These are phyloP conservation scores for Leucosporidium creatinivorum DNA, from an alignment of 768 basidiomycete genomes.

Conservation along the genomic window DNA sequence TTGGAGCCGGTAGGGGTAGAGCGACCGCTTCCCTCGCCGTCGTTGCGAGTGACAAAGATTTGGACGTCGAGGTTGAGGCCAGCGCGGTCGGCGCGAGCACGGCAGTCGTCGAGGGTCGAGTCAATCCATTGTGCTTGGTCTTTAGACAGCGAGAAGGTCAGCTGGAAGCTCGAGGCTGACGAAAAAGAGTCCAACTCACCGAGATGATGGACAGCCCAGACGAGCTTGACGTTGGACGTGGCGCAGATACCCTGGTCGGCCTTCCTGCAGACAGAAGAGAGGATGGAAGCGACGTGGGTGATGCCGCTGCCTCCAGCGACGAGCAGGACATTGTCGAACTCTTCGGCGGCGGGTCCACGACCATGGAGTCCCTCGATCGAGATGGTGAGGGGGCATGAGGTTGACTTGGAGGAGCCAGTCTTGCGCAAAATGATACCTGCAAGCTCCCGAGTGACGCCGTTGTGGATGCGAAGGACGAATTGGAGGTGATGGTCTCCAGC, in stretches of 20 bases:
- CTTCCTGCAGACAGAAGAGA: slow-evolving; percentile 1
- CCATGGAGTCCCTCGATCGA: slow-evolving; percentile 27
- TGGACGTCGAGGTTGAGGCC: slow-evolving; percentile 1
- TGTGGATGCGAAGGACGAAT: slow-evolving; percentile 26
- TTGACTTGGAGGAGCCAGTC: neutral
- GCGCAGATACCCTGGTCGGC: neutral
- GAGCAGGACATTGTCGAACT: slow-evolving; percentile 18
- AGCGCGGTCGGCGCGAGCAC: neutral
- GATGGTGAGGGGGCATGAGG: slow-evolving; percentile 5
- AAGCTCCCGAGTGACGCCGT: slow-evolving; percentile 18
- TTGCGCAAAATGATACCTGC: slow-evolving; percentile 4
- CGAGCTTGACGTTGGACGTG: neutral
- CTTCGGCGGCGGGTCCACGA: neutral
- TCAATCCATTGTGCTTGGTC: neutral
- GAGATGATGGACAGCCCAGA: neutral
- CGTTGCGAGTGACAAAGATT: slow-evolving; percentile 1
- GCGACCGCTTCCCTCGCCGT: neutral
- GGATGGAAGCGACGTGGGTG: slow-evolving; percentile 15
- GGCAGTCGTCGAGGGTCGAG: neutral
- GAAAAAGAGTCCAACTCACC: neutral
- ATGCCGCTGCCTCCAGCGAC: slow-evolving; percentile 30
- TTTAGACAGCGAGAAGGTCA: neutral
- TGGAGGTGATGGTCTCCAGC: slow-evolving; percentile 11
- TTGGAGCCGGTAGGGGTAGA: neutral
- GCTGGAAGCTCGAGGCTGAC: neutral